Evolutionary conservation across 1,284 basidiomycete species (phyloP), one percentile per base, ranked within the genome.

Genomic region (Sporisorium reilianum): DNA sequence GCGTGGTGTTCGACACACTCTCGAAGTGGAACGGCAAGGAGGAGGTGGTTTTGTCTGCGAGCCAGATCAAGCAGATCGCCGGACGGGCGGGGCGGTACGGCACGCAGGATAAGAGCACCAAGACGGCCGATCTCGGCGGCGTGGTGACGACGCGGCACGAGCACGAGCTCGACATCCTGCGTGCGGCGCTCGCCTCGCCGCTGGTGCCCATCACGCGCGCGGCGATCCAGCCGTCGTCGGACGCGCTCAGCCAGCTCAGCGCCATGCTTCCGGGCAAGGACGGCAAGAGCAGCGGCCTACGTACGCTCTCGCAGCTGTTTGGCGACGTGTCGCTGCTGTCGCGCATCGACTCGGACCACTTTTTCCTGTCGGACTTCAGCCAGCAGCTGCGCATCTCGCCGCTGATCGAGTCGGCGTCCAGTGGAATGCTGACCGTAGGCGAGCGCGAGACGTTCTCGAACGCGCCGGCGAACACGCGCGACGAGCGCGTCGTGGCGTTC

Each of bases 31-130:
- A 93, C 75, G 92, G 92, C 12, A 85, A 83, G 28, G 77, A 85
- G 7, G 86, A 88, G 16, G 85, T 87, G 0, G 85, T 87, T 0
- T 87, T 99, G 2, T 90, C 91, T 0, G 85, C 90, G 2, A 93
- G 94, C 0, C 92, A 94, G 81, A 90, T 94, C 85, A 99, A 98
- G 85, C 96, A 99, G 85, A 98, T 99, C 54, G 95, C 93, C 0
- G 96, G 96, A 5, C 90, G 97, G 48, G 97, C 97, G 0, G 96
- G 96, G 4, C 91, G 97, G 1, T 99, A 90, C 85, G 94, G 94
- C 1, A 86, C 93, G 59, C 89, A 91, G 62, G 87, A 51, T 23
- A 64, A 64, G n/a, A n/a, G 23, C 4, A 57, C 68, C 26, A 41
- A 57, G 23, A 48, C 62, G 6, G 50, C 54, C 2, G 67, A 70